A percentile compares a stretch with the other conserved stretches of the same genome.
Evolutionary conservation across 2,329 filamentous ascomycete genomes (phyloP).

Genomic region (Ophiostoma sp.): DNA sequence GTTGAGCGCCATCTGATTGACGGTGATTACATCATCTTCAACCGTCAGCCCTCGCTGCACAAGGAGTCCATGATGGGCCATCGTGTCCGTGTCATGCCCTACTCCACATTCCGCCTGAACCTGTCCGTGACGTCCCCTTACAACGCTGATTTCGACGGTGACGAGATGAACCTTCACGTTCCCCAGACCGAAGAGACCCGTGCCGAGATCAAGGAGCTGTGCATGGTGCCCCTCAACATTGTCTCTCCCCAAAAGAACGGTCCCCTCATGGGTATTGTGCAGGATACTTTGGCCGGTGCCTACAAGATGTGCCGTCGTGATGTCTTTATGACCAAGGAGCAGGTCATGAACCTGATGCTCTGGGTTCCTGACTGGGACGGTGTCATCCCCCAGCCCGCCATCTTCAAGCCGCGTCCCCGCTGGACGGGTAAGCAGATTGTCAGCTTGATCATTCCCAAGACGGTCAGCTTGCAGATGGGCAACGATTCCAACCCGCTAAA

Average conservation of each 20-base stretch:
- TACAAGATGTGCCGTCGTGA: conserved; percentile 97
- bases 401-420: conserved; percentile 81
- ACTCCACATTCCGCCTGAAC: conserved; percentile 96
- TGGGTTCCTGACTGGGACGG: conserved; percentile 99
- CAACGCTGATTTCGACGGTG: conserved; percentile 99
- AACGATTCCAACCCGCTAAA: conserved; percentile 61
- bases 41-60: conserved; percentile 96
- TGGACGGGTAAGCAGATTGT: conserved; percentile 99
- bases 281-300: conserved; percentile 91
- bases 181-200: conserved; percentile 96
- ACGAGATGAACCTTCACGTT: conserved; percentile 99
- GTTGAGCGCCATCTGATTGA: conserved; percentile 95
- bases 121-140: conserved; percentile 96
- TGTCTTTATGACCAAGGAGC: conserved; percentile 80
- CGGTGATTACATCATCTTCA: conserved; percentile 98
- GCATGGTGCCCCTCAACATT: conserved; percentile 97
- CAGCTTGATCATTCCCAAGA: conserved; percentile 82
- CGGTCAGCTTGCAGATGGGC: conserved; percentile 70
- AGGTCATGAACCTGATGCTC: conserved; percentile 94
- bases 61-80: conserved; percentile 99
- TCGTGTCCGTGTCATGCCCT: conserved; percentile 94
- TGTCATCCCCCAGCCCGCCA: conserved; percentile 85
- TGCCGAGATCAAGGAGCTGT: conserved; percentile 88
- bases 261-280: conserved; percentile 98
- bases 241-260: conserved; percentile 96